These are phyloP conservation scores for Wallacemonas sp. DNA, from an alignment of 208 protist species.

Conservation along the genomic window DNA sequence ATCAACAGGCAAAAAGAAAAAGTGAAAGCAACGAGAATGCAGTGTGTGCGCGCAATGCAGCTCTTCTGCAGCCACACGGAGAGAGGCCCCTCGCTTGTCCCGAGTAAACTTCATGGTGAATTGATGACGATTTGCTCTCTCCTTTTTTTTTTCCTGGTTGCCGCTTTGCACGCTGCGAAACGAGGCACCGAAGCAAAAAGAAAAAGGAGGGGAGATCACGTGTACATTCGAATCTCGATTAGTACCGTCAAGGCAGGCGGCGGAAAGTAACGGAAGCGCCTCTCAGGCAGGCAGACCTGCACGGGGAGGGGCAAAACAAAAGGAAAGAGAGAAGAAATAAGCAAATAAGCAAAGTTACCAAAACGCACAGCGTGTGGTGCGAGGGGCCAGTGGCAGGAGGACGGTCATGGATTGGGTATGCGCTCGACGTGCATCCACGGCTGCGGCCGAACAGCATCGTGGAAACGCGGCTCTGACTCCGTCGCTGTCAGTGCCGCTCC, in stretches of 20 bases:
- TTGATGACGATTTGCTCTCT: too few species aligned
- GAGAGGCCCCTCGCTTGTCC: too few species aligned
- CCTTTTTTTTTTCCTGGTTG: too few species aligned
- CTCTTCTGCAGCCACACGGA: too few species aligned
- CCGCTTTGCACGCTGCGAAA: too few species aligned
- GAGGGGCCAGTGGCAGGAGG: too few species aligned
- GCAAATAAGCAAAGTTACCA: neutral
- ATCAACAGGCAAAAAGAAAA: neutral
- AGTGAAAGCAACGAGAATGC: conserved; percentile 16
- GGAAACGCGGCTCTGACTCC: neutral
- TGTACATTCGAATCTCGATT: too few species aligned
- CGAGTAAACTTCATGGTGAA: too few species aligned
- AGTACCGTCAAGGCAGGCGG: too few species aligned
- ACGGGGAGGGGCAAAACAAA: conserved; percentile 7
- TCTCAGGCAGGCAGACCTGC: too few species aligned
- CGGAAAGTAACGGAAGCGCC: too few species aligned
- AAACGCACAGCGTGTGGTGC: neutral
- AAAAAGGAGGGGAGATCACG: conserved; percentile 1
- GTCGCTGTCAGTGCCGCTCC: neutral
- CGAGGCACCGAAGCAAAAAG: neutral
- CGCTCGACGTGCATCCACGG: conserved; percentile 2
- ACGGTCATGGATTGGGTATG: neutral
- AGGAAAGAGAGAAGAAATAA: conserved; percentile 15
- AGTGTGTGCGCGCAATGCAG: too few species aligned
- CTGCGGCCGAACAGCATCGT: neutral